phyloP scores from a whole-genome alignment of 1,284 basidiomycete species.

The Ganoderma lucidum region DNA sequence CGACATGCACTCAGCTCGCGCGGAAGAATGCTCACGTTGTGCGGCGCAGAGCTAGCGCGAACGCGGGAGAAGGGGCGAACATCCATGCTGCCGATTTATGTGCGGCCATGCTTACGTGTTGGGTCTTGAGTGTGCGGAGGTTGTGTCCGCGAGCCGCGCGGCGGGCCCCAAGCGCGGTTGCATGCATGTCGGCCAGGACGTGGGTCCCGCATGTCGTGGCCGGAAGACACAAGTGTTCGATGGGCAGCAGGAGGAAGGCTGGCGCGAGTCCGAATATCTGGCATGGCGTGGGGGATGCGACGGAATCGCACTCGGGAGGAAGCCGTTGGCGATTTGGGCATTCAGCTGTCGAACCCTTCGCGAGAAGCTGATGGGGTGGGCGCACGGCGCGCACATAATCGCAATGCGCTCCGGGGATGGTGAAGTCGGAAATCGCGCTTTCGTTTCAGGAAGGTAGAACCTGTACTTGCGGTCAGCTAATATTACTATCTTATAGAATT shows the following conservation, averaged over 20 bases:
- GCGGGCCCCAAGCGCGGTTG: neutral
- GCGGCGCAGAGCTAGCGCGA: conserved; percentile 1
- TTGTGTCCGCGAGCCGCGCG: neutral
- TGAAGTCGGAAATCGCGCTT: neutral
- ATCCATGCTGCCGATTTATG: neutral
- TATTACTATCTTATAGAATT: neutral
- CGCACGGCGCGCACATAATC: neutral
- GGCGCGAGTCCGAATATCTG: neutral
- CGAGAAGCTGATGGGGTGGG: neutral
- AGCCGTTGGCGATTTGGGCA: neutral
- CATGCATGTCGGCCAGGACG: neutral
- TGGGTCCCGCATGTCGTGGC: neutral
- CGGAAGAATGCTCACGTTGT: neutral
- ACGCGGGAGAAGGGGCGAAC: conserved; percentile 4
- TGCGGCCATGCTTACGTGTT: neutral
- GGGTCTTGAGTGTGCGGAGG: neutral
- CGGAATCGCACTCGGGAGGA: conserved; percentile 7
- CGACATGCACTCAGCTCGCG: neutral
- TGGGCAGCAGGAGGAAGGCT: neutral
- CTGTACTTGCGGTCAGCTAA: neutral
- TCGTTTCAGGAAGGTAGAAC: neutral
- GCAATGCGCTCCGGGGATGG: neutral
- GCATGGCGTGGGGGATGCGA: conserved; percentile 4
- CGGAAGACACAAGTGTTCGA: neutral
- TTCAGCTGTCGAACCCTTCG: neutral